These are phyloP conservation scores for Elasticomyces elasticus DNA, from an alignment of 495 filamentous ascomycete genomes.

Conservation along the genomic window DNA sequence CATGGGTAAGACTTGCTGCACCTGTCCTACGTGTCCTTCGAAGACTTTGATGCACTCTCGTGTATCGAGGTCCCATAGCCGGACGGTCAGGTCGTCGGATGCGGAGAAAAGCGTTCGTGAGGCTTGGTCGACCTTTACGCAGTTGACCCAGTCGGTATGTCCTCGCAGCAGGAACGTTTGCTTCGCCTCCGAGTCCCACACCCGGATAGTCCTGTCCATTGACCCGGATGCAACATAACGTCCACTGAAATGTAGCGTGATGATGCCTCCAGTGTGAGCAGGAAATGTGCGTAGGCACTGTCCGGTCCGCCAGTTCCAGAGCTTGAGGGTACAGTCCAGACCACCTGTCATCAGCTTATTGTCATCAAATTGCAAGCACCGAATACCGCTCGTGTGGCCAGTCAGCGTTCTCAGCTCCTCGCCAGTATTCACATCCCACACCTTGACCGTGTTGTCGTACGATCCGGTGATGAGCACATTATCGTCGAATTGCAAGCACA, in stretches of 20 bases:
- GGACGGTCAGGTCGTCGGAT: conserved; percentile 83
- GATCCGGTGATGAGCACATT: conserved; percentile 87
- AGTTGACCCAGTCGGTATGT: conserved; percentile 91
- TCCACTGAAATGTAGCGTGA: conserved; percentile 75
- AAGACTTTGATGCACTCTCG: conserved; percentile 66
- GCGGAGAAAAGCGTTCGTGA: conserved; percentile 84
- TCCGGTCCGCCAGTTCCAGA: conserved; percentile 96
- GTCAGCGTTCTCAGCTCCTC: conserved; percentile 70
- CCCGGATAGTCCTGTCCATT: conserved; percentile 77
- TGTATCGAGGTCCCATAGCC: conserved; percentile 88
- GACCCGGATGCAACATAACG: conserved; percentile 79
- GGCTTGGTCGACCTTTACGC: conserved; percentile 67
- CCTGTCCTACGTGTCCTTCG: conserved; percentile 89
- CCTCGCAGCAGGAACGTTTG: conserved; percentile 67
- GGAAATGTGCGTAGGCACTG: conserved; percentile 71
- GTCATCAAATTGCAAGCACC: conserved; percentile 88
- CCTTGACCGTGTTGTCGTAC: conserved; percentile 88
- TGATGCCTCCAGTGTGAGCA: conserved; percentile 71
- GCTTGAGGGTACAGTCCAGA: conserved; percentile 68
- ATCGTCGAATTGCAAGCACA: conserved; percentile 92
- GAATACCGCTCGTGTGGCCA: conserved; percentile 73
- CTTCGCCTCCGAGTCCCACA: conserved; percentile 86
- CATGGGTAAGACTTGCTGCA: conserved; percentile 77
- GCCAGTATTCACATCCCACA: conserved; percentile 87
- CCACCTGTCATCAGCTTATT: conserved; percentile 78